These are phyloP conservation scores for Bolboschoenoplectus hybrid DNA, from an alignment of 202 grass and related monocot species.

Conservation along the genomic window DNA sequence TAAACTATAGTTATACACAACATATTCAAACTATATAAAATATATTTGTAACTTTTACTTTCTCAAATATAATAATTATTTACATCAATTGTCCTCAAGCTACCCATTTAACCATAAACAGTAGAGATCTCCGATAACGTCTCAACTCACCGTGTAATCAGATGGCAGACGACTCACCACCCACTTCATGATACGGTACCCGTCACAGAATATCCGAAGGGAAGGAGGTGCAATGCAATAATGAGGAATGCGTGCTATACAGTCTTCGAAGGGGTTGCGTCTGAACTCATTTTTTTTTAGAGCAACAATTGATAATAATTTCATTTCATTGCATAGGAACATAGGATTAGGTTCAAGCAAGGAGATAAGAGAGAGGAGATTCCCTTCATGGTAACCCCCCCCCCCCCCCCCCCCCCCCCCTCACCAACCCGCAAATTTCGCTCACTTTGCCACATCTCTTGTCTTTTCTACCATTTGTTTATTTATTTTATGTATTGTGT, in stretches of 20 bases:
- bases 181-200: neutral
- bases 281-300: neutral
- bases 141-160: neutral
- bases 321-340: neutral
- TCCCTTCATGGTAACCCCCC: neutral
- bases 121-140: no score
- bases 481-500: neutral
- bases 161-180: neutral
- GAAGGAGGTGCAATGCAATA: neutral
- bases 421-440: slow-evolving; percentile 25
- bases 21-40: no score
- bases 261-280: neutral
- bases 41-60: no score
- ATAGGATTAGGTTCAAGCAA: neutral
- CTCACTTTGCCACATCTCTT: slow-evolving; percentile 31
- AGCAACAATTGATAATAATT: neutral
- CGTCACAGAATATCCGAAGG: neutral
- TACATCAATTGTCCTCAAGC: no score
- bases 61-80: no score
- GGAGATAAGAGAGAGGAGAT: neutral
- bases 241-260: neutral
- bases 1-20: no score
- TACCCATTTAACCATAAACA: no score
- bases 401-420: no score
- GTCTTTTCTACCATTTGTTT: neutral